phyloP scores from a whole-genome alignment of 345 rosid genomes.

The Hevea brasiliensis region DNA sequence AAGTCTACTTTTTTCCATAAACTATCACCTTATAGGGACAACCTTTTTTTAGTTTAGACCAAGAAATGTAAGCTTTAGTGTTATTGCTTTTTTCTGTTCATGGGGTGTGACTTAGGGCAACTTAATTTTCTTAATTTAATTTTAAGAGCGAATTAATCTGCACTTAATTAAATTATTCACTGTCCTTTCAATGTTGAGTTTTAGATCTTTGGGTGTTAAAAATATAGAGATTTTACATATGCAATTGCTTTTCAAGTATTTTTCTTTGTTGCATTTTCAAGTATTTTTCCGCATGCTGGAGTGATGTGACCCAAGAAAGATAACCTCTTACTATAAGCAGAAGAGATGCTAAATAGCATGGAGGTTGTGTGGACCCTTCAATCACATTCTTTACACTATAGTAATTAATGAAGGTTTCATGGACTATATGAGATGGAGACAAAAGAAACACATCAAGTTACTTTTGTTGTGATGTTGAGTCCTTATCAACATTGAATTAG shows the following conservation, averaged over 20 bases:
- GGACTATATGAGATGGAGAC: neutral
- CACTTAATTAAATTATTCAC: neutral
- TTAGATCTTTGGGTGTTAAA: neutral
- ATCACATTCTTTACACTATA: slow-evolving; percentile 4
- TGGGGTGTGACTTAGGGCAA: neutral
- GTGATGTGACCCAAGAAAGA: slow-evolving; percentile 4
- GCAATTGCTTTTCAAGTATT: neutral
- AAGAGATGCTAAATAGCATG: neutral
- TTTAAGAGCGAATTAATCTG: no score
- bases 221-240: neutral
- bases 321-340: neutral
- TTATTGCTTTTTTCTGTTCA: neutral
- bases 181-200: neutral
- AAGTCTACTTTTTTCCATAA: no score
- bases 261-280: neutral
- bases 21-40: no score
- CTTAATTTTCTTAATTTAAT: neutral
- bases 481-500: neutral
- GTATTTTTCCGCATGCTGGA: neutral
- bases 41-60: no score
- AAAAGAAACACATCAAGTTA: neutral
- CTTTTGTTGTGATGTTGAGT: neutral
- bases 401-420: neutral
- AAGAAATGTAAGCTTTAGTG: neutral
- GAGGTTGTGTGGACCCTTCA: slow-evolving; percentile 15